phyloP scores from a whole-genome alignment of 2,329 filamentous ascomycete species.

The Aspergillus candidus region DNA sequence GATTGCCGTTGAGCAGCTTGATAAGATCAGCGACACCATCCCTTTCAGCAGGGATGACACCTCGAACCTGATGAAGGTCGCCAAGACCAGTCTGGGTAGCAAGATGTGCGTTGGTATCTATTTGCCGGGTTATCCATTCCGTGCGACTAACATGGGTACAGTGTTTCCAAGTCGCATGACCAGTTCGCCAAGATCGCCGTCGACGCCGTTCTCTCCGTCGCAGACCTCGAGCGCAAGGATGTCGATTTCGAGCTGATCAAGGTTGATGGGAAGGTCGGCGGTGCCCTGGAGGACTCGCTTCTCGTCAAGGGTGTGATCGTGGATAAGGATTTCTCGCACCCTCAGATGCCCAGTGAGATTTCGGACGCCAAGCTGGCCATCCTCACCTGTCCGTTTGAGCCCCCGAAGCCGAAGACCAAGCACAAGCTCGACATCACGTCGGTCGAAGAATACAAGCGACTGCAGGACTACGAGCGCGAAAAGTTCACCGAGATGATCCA shows the following conservation, averaged over 20 bases:
- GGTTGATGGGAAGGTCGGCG: constrained; percentile 96
- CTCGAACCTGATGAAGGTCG: constrained; percentile 85
- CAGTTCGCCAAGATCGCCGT: constrained; percentile 97
- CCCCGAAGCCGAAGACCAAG: constrained; percentile 99
- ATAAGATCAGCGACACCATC: constrained; percentile 87
- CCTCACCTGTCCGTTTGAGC: constrained; percentile 95
- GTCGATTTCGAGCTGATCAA: constrained; percentile 99
- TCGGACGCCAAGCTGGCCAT: constrained; percentile 95
- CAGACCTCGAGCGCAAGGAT: constrained; percentile 90
- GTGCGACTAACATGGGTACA: constrained; percentile 21
- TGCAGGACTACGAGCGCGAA: constrained; percentile 89
- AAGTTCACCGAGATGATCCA: constrained; percentile 99
- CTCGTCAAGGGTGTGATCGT: constrained; percentile 97
- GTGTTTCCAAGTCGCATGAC: constrained; percentile 94
- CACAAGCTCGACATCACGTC: constrained; percentile 97
- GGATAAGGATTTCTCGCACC: constrained; percentile 99
- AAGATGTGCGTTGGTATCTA: constrained; percentile 60
- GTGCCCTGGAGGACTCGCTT: constrained; percentile 83
- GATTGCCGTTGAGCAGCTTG: constrained; percentile 86
- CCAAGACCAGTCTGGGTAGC: constrained; percentile 90
- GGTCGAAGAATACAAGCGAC: constrained; percentile 96
- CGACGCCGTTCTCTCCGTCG: constrained; percentile 92
- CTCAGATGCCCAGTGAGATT: constrained; percentile 96
- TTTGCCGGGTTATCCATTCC: not conserved
- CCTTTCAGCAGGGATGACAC: constrained; percentile 75